Evolutionary conservation across 2,329 filamentous ascomycete genomes (phyloP).

Genomic region (Fusarium pseudonygamai): DNA sequence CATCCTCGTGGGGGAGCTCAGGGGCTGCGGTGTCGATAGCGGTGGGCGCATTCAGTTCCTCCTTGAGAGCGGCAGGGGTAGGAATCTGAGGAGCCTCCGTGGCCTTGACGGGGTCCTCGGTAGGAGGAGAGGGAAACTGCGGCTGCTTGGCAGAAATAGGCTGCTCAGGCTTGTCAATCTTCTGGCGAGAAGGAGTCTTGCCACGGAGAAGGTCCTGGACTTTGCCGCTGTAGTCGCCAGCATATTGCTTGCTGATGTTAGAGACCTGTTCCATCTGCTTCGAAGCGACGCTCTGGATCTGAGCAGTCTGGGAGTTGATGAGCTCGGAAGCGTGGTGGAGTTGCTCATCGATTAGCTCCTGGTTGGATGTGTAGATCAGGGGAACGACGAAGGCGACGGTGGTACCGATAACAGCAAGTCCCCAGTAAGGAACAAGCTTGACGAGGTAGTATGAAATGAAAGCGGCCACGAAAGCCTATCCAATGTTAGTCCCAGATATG

Average conservation of each 20-base stretch:
- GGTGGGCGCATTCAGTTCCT: conserved; percentile 37
- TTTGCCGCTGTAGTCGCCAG: conserved; percentile 74
- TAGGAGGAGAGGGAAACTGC: conserved; percentile 51
- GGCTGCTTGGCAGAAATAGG: conserved; percentile 40
- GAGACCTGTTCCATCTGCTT: conserved; percentile 72
- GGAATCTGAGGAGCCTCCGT: conserved; percentile 31
- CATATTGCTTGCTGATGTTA: conserved; percentile 72
- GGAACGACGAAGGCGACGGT: conserved; percentile 70
- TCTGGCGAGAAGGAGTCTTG: conserved; percentile 55
- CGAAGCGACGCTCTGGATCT: conserved; percentile 68
- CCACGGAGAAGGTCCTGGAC: conserved; percentile 70
- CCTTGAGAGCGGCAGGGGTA: conserved; percentile 40
- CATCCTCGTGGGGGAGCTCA: conserved; percentile 38
- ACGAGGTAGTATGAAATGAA: conserved; percentile 75
- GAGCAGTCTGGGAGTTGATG: conserved; percentile 69
- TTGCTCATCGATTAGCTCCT: conserved; percentile 74
- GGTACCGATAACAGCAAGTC: conserved; percentile 68
- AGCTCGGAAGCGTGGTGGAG: conserved; percentile 66
- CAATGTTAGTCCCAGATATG: conserved; percentile 25
- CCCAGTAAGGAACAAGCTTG: conserved; percentile 77
- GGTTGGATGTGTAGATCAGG: conserved; percentile 72
- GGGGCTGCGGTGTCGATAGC: conserved; percentile 41
- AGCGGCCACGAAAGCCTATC: conserved; percentile 66
- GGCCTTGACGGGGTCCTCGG: conserved; percentile 47
- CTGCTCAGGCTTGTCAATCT: conserved; percentile 49